Percentiles rank a stretch among this genome's conserved stretches.
phyloP scores from a whole-genome alignment of 1,284 basidiomycete genomes.

The Ustilago xerochloae region DNA sequence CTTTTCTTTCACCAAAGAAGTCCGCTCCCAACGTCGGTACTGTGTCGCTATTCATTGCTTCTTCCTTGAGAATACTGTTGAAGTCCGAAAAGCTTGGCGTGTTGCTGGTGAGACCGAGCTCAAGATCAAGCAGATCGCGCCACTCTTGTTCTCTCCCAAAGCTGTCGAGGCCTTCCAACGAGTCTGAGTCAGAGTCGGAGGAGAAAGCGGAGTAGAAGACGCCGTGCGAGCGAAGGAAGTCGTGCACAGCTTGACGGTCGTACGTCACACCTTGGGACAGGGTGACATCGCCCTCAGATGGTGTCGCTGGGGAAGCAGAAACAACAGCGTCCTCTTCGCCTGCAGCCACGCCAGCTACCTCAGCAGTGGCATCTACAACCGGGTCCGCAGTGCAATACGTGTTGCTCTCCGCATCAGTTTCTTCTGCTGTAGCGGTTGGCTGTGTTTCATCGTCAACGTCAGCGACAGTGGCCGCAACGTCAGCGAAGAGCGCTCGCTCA shows the following conservation, averaged over 20 bases:
- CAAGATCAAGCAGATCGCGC: conserved; percentile 44
- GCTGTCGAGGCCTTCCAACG: conserved; percentile 5
- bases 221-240: conserved; percentile 33
- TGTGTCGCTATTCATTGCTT: background rate
- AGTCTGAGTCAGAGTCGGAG: background rate
- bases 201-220: conserved; percentile 24
- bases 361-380: background rate
- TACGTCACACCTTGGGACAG: conserved; percentile 2
- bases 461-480: background rate
- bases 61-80: conserved; percentile 3
- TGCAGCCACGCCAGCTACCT: background rate
- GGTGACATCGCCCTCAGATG: background rate
- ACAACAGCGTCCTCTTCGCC: background rate
- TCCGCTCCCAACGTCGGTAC: conserved; percentile 28
- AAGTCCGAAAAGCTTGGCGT: background rate
- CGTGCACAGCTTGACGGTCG: conserved; percentile 39
- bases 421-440: background rate
- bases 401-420: background rate
- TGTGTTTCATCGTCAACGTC: background rate
- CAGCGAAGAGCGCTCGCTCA: conserved; percentile 14
- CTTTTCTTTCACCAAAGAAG: conserved; percentile 40
- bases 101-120: conserved; percentile 29
- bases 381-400: conserved; percentile 18
- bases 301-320: background rate
- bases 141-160: conserved; percentile 26